A percentile compares a stretch with the other conserved stretches of the same genome.
phyloP scores from a whole-genome alignment of 2,329 filamentous ascomycete species.

The Colletotrichum aenigma region DNA sequence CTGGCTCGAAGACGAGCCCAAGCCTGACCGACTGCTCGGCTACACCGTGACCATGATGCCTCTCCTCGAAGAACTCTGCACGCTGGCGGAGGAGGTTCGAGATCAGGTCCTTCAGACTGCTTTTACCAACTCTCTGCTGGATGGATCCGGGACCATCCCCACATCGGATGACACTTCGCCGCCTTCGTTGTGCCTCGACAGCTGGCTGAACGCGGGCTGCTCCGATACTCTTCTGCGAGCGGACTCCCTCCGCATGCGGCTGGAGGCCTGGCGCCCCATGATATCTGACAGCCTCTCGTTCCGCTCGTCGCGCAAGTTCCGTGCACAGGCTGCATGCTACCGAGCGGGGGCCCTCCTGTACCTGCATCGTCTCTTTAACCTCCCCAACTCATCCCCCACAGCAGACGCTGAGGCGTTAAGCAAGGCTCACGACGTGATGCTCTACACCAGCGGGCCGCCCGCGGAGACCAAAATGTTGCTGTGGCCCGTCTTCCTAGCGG shows the following conservation, averaged over 20 bases:
- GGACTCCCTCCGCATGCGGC: conserved; percentile 20
- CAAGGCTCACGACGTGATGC: conserved; percentile 32
- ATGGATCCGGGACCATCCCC: background rate
- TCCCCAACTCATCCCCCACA: conserved; percentile 22
- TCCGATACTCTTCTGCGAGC: conserved; percentile 18
- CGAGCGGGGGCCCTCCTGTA: conserved; percentile 29
- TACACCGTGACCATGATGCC: conserved; percentile 33
- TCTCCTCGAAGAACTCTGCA: conserved; percentile 29
- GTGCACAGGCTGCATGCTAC: conserved; percentile 31
- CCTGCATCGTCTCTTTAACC: conserved; percentile 29
- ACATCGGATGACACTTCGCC: background rate
- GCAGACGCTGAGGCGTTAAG: conserved; percentile 26
- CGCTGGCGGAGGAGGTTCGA: conserved; percentile 31
- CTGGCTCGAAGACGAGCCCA: conserved; percentile 29
- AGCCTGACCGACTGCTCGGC: conserved; percentile 34
- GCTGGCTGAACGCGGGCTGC: background rate
- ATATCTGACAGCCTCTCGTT: conserved; percentile 25
- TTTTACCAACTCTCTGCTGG: background rate
- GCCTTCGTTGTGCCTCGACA: background rate
- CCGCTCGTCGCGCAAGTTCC: conserved; percentile 27
- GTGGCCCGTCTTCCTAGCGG: conserved; percentile 33
- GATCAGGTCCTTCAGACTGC: background rate
- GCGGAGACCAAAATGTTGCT: conserved; percentile 31
- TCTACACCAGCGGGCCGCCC: conserved; percentile 24
- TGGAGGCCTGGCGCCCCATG: conserved; percentile 28